Evolutionary conservation across 371 early-diverging fungal genomes (phyloP).

Genomic region (Mortierella sp.): DNA sequence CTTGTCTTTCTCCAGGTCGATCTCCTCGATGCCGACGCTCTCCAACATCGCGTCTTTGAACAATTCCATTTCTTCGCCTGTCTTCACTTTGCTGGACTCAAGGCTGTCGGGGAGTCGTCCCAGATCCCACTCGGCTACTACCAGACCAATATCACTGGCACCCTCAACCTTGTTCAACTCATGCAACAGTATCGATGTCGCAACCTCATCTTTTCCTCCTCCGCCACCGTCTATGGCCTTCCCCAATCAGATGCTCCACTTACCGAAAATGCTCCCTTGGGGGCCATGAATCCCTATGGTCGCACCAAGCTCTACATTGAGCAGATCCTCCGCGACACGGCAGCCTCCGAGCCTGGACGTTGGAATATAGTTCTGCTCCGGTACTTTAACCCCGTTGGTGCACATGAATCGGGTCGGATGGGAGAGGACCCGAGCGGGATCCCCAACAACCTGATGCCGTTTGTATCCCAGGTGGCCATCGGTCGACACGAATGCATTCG

Average conservation of each 20-base stretch:
- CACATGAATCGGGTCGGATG: constrained; percentile 85
- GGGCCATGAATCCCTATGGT: constrained; percentile 88
- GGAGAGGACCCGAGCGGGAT: constrained; percentile 89
- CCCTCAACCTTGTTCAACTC: constrained; percentile 74
- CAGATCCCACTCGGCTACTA: constrained; percentile 88
- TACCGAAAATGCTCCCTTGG: constrained; percentile 68
- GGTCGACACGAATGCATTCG: constrained; percentile 78
- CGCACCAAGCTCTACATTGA: constrained; percentile 88
- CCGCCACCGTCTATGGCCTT: constrained; percentile 87
- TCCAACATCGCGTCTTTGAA: constrained; percentile 63
- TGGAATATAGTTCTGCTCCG: constrained; percentile 56
- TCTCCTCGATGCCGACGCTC: constrained; percentile 55
- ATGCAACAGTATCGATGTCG: constrained; percentile 73
- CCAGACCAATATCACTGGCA: constrained; percentile 86
- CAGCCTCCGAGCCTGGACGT: constrained; percentile 32
- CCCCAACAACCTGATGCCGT: constrained; percentile 93
- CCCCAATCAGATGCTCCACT: constrained; percentile 65
- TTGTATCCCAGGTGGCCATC: constrained; percentile 81
- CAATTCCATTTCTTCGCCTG: constrained; percentile 78
- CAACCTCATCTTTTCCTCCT: constrained; percentile 88
- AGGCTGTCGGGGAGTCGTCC: constrained; percentile 91
- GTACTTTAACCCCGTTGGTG: constrained; percentile 94
- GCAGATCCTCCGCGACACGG: constrained; percentile 76
- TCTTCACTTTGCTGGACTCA: constrained; percentile 92
- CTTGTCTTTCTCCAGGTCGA: constrained; percentile 69